Conservation (phyloP, 371 early-diverging fungal species). For the Mortierella sp. region DNA sequence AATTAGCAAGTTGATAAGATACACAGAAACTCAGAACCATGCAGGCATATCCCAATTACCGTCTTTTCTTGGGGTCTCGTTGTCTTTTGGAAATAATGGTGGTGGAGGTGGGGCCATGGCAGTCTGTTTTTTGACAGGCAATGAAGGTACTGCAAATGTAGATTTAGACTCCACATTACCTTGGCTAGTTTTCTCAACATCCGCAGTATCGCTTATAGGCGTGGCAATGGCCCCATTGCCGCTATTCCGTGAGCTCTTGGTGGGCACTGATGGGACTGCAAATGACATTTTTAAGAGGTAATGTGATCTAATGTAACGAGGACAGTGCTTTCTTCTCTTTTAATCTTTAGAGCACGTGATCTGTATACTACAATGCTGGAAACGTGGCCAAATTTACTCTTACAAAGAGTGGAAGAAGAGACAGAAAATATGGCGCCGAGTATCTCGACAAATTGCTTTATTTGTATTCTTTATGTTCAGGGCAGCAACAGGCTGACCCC, state of each 20-base stretch:
- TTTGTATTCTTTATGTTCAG: conserved; percentile 11
- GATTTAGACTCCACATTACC: background rate
- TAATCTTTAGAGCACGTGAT: background rate
- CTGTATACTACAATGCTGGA: background rate
- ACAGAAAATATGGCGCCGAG: background rate
- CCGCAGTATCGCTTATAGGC: background rate
- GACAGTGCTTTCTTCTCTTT: too few relatives aligned
- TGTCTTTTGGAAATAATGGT: conserved; percentile 40
- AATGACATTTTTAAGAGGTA: conserved; percentile 29
- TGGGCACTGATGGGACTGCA: conserved; percentile 30
- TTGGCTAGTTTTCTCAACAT: background rate
- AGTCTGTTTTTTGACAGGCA: conserved; percentile 12
- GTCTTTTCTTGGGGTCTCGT: background rate
- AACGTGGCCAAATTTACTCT: background rate
- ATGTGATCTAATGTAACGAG: background rate
- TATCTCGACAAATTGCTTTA: background rate
- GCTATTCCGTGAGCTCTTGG: conserved; percentile 12
- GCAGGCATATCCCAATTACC: background rate
- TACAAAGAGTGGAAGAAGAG: background rate
- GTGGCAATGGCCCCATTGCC: background rate
- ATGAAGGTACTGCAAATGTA: conserved; percentile 30
- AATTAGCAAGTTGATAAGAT: background rate
- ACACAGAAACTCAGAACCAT: background rate
- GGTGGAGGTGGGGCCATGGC: conserved; percentile 46
- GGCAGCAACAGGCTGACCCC: conserved; percentile 65